Conservation (phyloP, 805 yeast species). For the Cyberlindnera samutprakarnensis region DNA sequence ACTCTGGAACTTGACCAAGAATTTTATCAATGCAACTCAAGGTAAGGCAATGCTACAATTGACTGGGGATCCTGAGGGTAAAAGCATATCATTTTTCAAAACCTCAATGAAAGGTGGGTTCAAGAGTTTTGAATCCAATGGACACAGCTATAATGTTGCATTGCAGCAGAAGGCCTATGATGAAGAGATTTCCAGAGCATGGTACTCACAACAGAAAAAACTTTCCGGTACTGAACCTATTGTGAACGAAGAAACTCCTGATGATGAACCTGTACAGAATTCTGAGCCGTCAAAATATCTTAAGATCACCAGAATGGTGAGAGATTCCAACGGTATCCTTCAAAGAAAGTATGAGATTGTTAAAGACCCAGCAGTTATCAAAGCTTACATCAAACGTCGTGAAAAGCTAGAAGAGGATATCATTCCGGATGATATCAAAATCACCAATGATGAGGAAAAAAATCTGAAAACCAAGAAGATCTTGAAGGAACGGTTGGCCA, state of each 20-base stretch:
- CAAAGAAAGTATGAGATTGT: slow-evolving; percentile 76
- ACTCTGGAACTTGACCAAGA: slow-evolving; percentile 91
- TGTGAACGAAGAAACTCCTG: slow-evolving; percentile 22
- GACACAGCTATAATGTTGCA: slow-evolving; percentile 75
- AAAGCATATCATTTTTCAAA: slow-evolving; percentile 79
- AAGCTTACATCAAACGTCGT: slow-evolving; percentile 71
- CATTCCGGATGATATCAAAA: slow-evolving; percentile 63
- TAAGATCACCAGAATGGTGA: slow-evolving; percentile 68
- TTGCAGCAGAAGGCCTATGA: slow-evolving; percentile 88
- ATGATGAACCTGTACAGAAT: slow-evolving; percentile 9
- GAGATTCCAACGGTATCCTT: slow-evolving; percentile 78
- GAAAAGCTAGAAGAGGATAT: slow-evolving; percentile 56
- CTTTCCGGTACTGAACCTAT: slow-evolving; percentile 30
- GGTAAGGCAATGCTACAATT: slow-evolving; percentile 95
- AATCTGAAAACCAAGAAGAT: slow-evolving; percentile 70
- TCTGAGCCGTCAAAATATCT: slow-evolving; percentile 29
- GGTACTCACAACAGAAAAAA: slow-evolving; percentile 76
- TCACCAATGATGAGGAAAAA: slow-evolving; percentile 79
- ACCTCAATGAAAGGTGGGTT: slow-evolving; percentile 97
- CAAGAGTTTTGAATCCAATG: slow-evolving; percentile 37
- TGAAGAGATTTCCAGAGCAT: slow-evolving; percentile 78
- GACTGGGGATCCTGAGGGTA: slow-evolving; percentile 91
- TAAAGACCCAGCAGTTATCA: slow-evolving; percentile 80
- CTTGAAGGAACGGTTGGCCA: slow-evolving; percentile 77
- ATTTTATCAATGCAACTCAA: slow-evolving; percentile 89